Conservation (phyloP, 2,329 filamentous ascomycete species). For the Monilinia fructicola region DNA sequence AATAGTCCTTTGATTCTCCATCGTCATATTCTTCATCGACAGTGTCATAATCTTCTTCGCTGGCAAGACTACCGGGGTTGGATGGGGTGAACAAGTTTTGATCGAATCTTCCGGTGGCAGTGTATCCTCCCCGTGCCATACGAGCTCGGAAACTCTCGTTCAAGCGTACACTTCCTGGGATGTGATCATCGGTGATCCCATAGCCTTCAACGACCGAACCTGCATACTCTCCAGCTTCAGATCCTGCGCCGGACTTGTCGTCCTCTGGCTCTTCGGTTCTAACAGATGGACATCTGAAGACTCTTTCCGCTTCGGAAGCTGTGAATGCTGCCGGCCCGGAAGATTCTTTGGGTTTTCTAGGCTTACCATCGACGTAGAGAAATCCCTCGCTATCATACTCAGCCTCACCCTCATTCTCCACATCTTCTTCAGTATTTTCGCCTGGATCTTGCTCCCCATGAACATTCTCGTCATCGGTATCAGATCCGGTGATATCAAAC, state of each 20-base stretch:
- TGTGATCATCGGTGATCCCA: background rate
- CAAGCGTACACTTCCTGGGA: background rate
- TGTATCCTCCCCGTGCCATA: background rate
- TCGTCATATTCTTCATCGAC: slow-evolving; percentile 4
- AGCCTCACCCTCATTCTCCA: background rate
- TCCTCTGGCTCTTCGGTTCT: background rate
- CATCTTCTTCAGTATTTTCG: background rate
- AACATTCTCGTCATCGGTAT: background rate
- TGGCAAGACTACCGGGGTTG: background rate
- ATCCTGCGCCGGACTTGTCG: background rate
- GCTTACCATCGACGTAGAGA: background rate
- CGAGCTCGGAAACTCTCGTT: slow-evolving; percentile 4
- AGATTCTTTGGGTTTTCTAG: background rate
- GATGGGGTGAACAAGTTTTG: background rate
- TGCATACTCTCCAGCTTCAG: slow-evolving; percentile 4
- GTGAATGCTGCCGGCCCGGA: background rate
- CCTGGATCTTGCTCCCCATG: background rate
- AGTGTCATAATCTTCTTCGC: slow-evolving; percentile 3
- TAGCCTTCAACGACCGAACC: slow-evolving; percentile 12
- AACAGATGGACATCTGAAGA: background rate
- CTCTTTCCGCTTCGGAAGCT: background rate
- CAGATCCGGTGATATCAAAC: background rate
- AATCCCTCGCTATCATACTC: slow-evolving; percentile 13
- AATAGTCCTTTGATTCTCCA: background rate
- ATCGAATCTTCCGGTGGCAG: background rate